These are phyloP conservation scores for Fonsecaea erecta DNA, from an alignment of 2,329 filamentous ascomycete genomes.

Conservation along the genomic window DNA sequence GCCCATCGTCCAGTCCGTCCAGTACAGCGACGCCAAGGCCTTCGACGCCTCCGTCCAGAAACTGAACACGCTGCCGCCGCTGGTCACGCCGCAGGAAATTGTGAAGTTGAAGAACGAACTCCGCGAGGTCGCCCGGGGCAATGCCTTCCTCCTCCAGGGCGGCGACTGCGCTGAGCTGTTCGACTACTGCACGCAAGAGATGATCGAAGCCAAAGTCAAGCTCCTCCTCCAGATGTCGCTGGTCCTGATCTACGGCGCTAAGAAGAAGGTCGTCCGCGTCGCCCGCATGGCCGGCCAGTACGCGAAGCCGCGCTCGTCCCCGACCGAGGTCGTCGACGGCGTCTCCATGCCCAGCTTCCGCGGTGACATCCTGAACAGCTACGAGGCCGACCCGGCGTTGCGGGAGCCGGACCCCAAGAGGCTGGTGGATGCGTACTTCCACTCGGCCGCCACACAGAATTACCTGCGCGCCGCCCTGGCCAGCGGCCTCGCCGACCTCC, in stretches of 20 bases:
- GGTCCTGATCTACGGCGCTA: constrained; percentile 83
- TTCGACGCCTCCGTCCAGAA: constrained; percentile 49
- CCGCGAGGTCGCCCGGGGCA: constrained; percentile 83
- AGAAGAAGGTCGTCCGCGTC: constrained; percentile 86
- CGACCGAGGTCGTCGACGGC: constrained; percentile 80
- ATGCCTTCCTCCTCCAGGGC: constrained; percentile 92
- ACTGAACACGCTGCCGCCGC: constrained; percentile 51
- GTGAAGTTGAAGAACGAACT: constrained; percentile 76
- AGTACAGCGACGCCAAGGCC: constrained; percentile 50
- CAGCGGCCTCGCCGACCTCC: constrained; percentile 89
- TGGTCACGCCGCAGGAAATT: constrained; percentile 63
- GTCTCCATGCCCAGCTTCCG: constrained; percentile 85
- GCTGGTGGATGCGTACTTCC: constrained; percentile 89
- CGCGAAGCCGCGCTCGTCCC: constrained; percentile 89
- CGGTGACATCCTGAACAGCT: constrained; percentile 95
- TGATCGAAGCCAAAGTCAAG: constrained; percentile 96
- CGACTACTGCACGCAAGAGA: constrained; percentile 86
- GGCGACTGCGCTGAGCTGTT: constrained; percentile 96
- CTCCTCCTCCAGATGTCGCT: constrained; percentile 95
- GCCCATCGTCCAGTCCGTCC: constrained; percentile 53
- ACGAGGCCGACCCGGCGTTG: constrained; percentile 66
- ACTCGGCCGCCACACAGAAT: constrained; percentile 92
- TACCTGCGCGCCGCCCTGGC: constrained; percentile 83
- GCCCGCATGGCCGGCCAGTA: constrained; percentile 97
- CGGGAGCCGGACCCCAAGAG: constrained; percentile 80